These are phyloP conservation scores for Lentithecium fluviatile DNA, from an alignment of 495 filamentous ascomycete genomes.

Conservation along the genomic window DNA sequence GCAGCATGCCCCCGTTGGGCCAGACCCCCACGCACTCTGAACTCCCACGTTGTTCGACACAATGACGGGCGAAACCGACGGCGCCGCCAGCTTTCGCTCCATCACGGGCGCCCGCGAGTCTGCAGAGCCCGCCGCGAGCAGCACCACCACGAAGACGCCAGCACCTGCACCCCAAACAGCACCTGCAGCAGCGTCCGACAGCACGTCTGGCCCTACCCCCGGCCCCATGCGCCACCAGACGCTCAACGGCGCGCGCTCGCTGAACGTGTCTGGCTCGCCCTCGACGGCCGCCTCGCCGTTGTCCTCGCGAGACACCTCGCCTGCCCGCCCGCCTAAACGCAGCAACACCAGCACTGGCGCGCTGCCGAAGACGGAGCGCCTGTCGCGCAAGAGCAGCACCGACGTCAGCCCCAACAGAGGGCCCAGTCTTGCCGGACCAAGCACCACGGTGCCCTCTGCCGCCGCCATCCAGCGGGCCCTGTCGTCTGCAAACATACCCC, in stretches of 20 bases:
- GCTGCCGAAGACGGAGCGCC: constrained; percentile 38
- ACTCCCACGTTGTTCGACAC: background rate
- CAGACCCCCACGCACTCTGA: background rate
- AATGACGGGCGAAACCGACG: constrained; percentile 24
- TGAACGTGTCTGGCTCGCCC: constrained; percentile 30
- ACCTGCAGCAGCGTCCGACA: constrained; percentile 23
- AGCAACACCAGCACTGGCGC: constrained; percentile 11
- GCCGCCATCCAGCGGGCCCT: constrained; percentile 64
- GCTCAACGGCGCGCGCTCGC: constrained; percentile 27
- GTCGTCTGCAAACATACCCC: constrained; percentile 61
- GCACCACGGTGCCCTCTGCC: constrained; percentile 54
- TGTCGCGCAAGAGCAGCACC: constrained; percentile 68
- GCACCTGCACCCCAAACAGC: constrained; percentile 11
- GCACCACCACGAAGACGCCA: background rate
- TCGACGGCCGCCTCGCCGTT: constrained; percentile 39
- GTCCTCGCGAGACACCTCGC: constrained; percentile 43
- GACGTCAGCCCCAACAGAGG: constrained; percentile 67
- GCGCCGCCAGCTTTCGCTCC: constrained; percentile 34
- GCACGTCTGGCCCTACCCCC: constrained; percentile 1
- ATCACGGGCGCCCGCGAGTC: constrained; percentile 32
- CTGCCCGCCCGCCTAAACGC: constrained; percentile 27
- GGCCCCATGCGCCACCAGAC: constrained; percentile 15
- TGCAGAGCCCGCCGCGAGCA: constrained; percentile 30
- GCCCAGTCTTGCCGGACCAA: constrained; percentile 46
- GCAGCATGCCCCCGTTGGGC: background rate